Evolutionary conservation across 768 basidiomycete species (phyloP).

Genomic region (Serendipita indica): DNA sequence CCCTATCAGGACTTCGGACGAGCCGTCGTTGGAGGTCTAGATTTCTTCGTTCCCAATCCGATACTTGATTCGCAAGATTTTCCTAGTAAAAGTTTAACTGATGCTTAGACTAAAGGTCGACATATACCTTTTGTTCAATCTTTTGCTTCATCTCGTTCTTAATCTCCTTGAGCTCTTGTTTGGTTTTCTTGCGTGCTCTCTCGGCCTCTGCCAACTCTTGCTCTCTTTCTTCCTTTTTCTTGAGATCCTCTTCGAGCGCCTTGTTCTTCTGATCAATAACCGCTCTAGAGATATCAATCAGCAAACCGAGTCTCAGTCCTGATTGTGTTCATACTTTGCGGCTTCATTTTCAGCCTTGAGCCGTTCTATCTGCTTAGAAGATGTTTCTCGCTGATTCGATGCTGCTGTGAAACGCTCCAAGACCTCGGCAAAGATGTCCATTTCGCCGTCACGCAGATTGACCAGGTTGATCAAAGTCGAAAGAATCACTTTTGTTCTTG

Average conservation of each 20-base stretch:
- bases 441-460: constrained; percentile 3
- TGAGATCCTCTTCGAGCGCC: not conserved
- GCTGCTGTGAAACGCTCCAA: not conserved
- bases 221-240: not conserved
- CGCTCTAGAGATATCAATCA: not conserved
- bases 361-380: not conserved
- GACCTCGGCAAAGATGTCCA: not conserved
- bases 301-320: not conserved
- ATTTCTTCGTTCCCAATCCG: not conserved
- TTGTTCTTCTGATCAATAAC: not conserved
- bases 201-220: not conserved
- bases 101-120: not conserved
- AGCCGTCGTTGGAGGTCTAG: not conserved
- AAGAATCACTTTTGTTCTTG: not conserved
- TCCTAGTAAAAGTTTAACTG: not conserved
- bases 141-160: not conserved
- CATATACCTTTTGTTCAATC: not conserved
- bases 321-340: not conserved
- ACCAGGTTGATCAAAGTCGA: not conserved
- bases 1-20: not conserved
- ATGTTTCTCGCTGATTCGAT: not conserved
- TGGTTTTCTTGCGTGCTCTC: not conserved
- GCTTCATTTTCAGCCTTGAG: not conserved
- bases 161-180: constrained; percentile 2
- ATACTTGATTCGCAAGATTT: not conserved